Conservation (phyloP, 1,284 basidiomycete genomes). For the Thecaphora frezii region DNA sequence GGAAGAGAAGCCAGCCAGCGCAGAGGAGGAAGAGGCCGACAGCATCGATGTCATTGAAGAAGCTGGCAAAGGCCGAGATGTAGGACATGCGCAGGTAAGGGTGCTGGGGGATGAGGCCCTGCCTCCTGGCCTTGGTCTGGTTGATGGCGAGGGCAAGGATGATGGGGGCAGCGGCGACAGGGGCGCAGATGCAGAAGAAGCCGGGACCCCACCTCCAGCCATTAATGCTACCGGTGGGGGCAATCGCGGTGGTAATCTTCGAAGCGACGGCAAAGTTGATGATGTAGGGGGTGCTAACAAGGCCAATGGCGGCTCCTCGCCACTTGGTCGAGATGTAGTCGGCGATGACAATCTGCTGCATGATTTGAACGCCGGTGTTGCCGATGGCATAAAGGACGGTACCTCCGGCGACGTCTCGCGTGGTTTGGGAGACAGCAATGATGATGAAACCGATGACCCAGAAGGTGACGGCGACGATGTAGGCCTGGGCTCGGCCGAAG, state of each 20-base stretch:
- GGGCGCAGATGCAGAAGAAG: conserved; percentile 54
- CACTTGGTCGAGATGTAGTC: conserved; percentile 52
- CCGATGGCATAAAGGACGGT: conserved; percentile 53
- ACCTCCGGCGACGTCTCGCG: conserved; percentile 38
- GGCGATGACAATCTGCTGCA: conserved; percentile 56
- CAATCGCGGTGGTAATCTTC: conserved; percentile 10
- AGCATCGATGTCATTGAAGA: conserved; percentile 48
- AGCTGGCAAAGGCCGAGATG: conserved; percentile 6
- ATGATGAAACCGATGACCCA: conserved; percentile 54
- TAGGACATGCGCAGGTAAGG: conserved; percentile 38
- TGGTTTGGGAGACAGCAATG: conserved; percentile 42
- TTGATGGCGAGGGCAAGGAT: conserved; percentile 43
- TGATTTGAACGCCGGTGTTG: conserved; percentile 54
- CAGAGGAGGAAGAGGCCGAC: conserved; percentile 52
- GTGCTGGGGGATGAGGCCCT: conserved; percentile 39
- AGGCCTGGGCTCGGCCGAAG: conserved; percentile 54
- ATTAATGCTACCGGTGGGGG: conserved; percentile 1
- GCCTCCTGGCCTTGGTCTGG: conserved; percentile 42
- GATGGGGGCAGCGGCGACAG: conserved; percentile 48
- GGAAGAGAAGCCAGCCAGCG: conserved; percentile 51
- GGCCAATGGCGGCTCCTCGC: conserved; percentile 49
- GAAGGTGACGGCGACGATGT: conserved; percentile 40
- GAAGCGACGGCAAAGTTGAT: conserved; percentile 51
- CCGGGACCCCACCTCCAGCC: conserved; percentile 55
- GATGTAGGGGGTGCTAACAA: conserved; percentile 50